Evolutionary conservation across 768 basidiomycete genomes (phyloP).

Genomic region (Cubamyces lactineus): DNA sequence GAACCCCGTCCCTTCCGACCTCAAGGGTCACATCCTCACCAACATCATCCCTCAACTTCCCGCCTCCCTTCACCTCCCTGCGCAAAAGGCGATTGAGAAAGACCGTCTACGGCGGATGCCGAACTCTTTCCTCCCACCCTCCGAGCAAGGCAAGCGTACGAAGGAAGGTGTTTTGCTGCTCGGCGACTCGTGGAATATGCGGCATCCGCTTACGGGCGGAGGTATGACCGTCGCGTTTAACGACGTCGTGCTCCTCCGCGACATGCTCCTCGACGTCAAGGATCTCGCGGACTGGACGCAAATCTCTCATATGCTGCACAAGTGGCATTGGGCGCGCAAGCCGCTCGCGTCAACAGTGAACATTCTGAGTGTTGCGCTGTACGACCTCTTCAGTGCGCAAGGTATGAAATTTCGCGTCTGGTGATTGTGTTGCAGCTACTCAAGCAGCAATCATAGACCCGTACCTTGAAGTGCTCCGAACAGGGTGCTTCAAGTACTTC

Average conservation of each 20-base stretch:
- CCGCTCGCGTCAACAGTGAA: slow-evolving; percentile 85
- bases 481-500: slow-evolving; percentile 97
- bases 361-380: slow-evolving; percentile 89
- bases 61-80: slow-evolving; percentile 61
- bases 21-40: slow-evolving; percentile 74
- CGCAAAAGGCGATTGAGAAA: slow-evolving; percentile 70
- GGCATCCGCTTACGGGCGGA: slow-evolving; percentile 96
- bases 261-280: slow-evolving; percentile 55
- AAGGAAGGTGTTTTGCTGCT: slow-evolving; percentile 81
- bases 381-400: slow-evolving; percentile 93
- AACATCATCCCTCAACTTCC: slow-evolving; percentile 86
- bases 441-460: slow-evolving; percentile 49
- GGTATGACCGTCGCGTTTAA: slow-evolving; percentile 97
- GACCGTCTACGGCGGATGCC: slow-evolving; percentile 91
- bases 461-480: slow-evolving; percentile 62
- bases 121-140: slow-evolving; percentile 88
- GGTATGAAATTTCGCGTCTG: slow-evolving; percentile 46
- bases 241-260: slow-evolving; percentile 77
- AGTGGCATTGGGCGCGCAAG: slow-evolving; percentile 90
- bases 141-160: slow-evolving; percentile 56
- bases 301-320: slow-evolving; percentile 54
- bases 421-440: neutral
- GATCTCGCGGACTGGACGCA: slow-evolving; percentile 52
- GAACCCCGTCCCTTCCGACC: slow-evolving; percentile 76
- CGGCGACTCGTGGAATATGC: slow-evolving; percentile 99